Evolutionary conservation across 495 filamentous ascomycete species (phyloP).

Genomic region (Annulohypoxylon moriforme): DNA sequence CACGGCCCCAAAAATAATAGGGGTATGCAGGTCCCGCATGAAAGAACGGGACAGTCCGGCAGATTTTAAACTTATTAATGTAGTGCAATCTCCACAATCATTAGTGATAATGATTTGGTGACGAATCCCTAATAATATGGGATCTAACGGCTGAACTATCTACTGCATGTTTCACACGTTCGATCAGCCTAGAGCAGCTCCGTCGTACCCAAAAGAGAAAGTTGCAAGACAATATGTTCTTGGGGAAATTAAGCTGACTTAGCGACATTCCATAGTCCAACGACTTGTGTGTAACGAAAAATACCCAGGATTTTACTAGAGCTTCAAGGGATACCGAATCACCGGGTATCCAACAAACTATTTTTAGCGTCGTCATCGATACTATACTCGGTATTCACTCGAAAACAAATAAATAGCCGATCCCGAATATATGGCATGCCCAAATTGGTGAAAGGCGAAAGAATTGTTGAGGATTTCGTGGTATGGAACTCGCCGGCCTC

Average conservation of each 20-base stretch:
- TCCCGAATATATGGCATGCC: not conserved
- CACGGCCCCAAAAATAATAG: slow-evolving; percentile 5
- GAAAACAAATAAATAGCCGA: not conserved
- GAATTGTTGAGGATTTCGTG: not conserved
- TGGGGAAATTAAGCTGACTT: slow-evolving; percentile 9
- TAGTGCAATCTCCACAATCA: slow-evolving; percentile 33
- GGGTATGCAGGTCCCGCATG: slow-evolving; percentile 8
- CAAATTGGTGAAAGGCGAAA: not conserved
- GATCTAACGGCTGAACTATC: slow-evolving; percentile 26
- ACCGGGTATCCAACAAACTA: not conserved
- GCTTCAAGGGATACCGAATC: not conserved
- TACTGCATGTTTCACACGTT: slow-evolving; percentile 32
- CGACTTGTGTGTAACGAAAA: not conserved
- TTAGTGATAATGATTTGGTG: slow-evolving; percentile 7
- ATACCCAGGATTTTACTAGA: not conserved
- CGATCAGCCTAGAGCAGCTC: slow-evolving; percentile 16
- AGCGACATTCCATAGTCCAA: slow-evolving; percentile 1
- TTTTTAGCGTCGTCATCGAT: not conserved
- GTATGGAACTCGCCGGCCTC: not conserved
- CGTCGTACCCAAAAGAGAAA: not conserved
- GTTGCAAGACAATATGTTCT: not conserved
- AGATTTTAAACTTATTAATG: slow-evolving; percentile 22
- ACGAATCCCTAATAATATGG: slow-evolving; percentile 21
- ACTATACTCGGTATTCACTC: not conserved
- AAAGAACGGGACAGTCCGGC: slow-evolving; percentile 21